Evolutionary conservation across 1,139 yeast genomes (phyloP), one percentile per base, ranked within the genome.

Genomic region (Suhomyces bribrorum): DNA sequence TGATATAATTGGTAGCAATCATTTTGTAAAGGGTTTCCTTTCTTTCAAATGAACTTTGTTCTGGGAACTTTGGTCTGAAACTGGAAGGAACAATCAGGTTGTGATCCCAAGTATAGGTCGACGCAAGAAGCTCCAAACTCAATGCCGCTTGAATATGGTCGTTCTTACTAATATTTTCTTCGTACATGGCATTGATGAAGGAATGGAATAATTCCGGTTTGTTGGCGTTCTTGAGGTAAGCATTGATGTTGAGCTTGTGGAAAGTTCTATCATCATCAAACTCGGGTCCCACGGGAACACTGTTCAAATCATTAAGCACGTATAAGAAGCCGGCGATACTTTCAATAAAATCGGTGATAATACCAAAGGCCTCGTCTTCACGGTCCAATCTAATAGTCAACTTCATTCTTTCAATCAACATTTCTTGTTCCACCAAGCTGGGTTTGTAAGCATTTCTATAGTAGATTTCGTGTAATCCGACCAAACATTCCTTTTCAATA

Each of bases 201-300:
- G 87, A 77, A 55, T 86, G 84, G 64, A 88, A 83, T 45, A 84
- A 70, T 57, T 86, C 95, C 0, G 94, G 94, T 50, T 83, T 81
- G 55, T 83, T 81, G 32, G 88, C 89, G 52, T 84, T 82, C 69
- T 84, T 77, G 59, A 88, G 73, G 59, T 80, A 86, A 34, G 89
- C 83, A 48, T 86, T 79, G 53, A 87, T 83, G 53, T 83, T 85
- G 53, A 88, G 71, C 44, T 81, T 80, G 56, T 85, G 86, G 76
- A 86, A 84, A 3, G 89, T 83, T 56, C 96, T 72, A 59, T 88
- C 96, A 54, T 86, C 95, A 51, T 85, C 92, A 61, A 84, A 88
- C 53, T 88, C 95, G 32, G 83, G 82, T 14, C 90, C 92, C 35
- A 75, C 76, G 14, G 96, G 96, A 41, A 88, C 87, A 48, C 78